Conservation (phyloP, 768 basidiomycete genomes). For the Agaricus sinodeliciosus region DNA sequence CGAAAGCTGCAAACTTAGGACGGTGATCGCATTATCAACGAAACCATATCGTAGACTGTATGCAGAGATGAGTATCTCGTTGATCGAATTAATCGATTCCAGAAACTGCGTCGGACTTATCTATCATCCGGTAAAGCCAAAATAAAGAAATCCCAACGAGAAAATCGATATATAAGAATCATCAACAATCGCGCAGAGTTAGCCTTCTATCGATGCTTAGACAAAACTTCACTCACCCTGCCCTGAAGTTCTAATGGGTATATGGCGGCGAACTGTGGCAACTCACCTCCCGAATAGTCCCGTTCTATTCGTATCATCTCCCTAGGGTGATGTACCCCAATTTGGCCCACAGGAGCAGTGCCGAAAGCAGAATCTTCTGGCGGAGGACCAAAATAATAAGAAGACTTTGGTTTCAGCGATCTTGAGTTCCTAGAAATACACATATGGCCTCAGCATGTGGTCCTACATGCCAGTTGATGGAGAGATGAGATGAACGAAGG, state of each 20-base stretch:
- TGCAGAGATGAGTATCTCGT: slow-evolving; percentile 81
- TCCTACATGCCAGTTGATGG: background rate
- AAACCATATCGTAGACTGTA: slow-evolving; percentile 69
- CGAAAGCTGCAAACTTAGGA: slow-evolving; percentile 78
- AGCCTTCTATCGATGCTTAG: background rate
- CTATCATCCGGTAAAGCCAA: slow-evolving; percentile 30
- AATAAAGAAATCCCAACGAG: background rate
- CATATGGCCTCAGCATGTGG: background rate
- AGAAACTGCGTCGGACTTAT: slow-evolving; percentile 88
- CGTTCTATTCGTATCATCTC: slow-evolving; percentile 90
- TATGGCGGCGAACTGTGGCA: slow-evolving; percentile 82
- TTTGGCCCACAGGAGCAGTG: slow-evolving; percentile 72
- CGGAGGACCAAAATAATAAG: slow-evolving; percentile 82
- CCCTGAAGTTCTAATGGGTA: slow-evolving; percentile 93
- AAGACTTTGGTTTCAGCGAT: slow-evolving; percentile 63
- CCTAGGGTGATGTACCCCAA: slow-evolving; percentile 85
- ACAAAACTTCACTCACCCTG: slow-evolving; percentile 48
- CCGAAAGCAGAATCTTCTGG: slow-evolving; percentile 74
- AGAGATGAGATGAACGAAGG: slow-evolving; percentile 10
- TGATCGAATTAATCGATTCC: slow-evolving; percentile 86
- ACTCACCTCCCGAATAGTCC: slow-evolving; percentile 87
- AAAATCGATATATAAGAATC: background rate
- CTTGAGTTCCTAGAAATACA: slow-evolving; percentile 26
- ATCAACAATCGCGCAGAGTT: slow-evolving; percentile 3
- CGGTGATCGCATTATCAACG: slow-evolving; percentile 72